Conservation (phyloP, 2,329 filamentous ascomycete species). For the Sporothrix mexicana region DNA sequence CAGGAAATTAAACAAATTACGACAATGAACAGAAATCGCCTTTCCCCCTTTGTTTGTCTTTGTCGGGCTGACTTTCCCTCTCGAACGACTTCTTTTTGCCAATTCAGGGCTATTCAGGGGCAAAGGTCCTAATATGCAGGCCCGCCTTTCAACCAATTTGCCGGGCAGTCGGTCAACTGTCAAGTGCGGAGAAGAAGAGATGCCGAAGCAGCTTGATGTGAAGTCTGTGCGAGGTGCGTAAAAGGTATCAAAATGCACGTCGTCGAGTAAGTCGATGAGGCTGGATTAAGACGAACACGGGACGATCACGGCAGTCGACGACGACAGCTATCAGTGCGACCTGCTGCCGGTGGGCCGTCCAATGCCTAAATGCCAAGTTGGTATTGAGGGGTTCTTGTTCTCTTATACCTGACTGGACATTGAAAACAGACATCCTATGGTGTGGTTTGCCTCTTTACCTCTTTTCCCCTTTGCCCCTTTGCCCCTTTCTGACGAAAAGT, state of each 20-base stretch:
- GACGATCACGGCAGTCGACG: neutral
- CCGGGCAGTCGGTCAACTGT: neutral
- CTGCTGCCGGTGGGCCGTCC: neutral
- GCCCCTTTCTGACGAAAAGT: neutral
- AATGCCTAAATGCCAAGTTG: neutral
- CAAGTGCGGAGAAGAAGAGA: slow-evolving; percentile 11
- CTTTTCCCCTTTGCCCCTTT: neutral
- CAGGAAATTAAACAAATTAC: no score
- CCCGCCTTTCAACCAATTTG: slow-evolving; percentile 29
- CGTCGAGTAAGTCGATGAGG: no score
- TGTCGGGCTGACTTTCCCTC: no score
- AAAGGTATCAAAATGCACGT: neutral
- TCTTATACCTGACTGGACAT: neutral
- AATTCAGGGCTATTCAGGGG: slow-evolving; percentile 11
- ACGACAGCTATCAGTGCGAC: neutral
- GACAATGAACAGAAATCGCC: no score
- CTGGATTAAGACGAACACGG: neutral
- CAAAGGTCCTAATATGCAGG: slow-evolving; percentile 4
- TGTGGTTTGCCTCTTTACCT: neutral
- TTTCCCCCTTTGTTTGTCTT: no score
- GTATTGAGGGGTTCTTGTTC: neutral
- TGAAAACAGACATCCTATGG: neutral
- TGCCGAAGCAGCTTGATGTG: neutral
- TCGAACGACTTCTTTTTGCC: slow-evolving; percentile 12
- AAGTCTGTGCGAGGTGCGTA: neutral